Percentiles rank a stretch among this genome's conserved stretches.
Evolutionary conservation across 805 yeast genomes (phyloP).

Genomic region (Lachancea nothofagi): DNA sequence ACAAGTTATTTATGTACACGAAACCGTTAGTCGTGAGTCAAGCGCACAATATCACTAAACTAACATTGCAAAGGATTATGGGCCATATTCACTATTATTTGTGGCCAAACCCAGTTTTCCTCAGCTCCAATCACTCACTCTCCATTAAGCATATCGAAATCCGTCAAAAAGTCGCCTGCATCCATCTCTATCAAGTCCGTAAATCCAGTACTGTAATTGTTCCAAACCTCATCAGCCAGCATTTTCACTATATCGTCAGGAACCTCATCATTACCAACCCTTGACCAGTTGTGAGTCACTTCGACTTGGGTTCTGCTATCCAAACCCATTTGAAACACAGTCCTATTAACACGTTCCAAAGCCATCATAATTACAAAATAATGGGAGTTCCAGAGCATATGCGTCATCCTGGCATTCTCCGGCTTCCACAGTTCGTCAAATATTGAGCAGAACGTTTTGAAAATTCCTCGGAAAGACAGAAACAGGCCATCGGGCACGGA

Average conservation of each 20-base stretch:
- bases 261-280: conserved; percentile 11
- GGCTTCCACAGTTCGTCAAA: conserved; percentile 17
- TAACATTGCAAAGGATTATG: too few species aligned
- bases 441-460: conserved; percentile 14
- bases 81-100: too few species aligned
- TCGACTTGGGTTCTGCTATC: conserved; percentile 20
- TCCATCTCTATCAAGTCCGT: conserved; percentile 19
- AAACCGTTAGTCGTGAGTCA: too few species aligned
- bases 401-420: conserved; percentile 3
- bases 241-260: conserved; percentile 14
- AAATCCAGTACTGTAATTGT: conserved; percentile 18
- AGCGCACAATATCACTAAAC: too few species aligned
- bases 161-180: conserved; percentile 16
- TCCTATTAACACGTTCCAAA: conserved; percentile 22
- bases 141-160: conserved; percentile 5
- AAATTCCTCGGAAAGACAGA: conserved; percentile 11
- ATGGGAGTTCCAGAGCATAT: conserved; percentile 7
- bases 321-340: conserved; percentile 17
- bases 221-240: conserved; percentile 25
- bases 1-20: too few species aligned
- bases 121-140: too few species aligned
- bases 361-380: conserved; percentile 14
- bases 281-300: conserved; percentile 11
- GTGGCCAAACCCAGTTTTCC: too few species aligned
- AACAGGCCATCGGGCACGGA: conserved; percentile 9